phyloP scores from a whole-genome alignment of 129 eudicot species.

The Solidago caesia region DNA sequence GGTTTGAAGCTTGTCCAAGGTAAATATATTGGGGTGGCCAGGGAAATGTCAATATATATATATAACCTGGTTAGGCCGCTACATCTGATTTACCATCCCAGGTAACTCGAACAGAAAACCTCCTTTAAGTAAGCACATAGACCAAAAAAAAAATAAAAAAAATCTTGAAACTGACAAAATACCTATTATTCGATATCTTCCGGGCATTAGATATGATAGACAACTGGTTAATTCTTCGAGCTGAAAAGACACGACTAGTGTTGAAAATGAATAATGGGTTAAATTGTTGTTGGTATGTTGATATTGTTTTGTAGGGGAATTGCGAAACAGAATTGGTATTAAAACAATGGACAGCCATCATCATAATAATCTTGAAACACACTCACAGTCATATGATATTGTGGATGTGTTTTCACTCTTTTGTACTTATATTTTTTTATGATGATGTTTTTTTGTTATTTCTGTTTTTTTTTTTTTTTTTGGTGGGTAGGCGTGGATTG shows the following conservation, averaged over 20 bases:
- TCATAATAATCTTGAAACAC: neutral
- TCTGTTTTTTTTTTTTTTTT: neutral
- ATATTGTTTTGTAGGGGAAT: neutral
- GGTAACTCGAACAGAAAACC: too few relatives aligned
- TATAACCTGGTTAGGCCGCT: neutral
- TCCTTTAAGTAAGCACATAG: too few relatives aligned
- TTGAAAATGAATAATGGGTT: constrained; percentile 28
- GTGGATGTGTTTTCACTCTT: too few relatives aligned
- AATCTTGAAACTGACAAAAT: neutral
- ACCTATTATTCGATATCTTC: constrained; percentile 46
- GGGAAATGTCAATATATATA: neutral
- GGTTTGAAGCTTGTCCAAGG: too few relatives aligned
- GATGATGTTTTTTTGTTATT: neutral
- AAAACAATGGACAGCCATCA: neutral
- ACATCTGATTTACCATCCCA: too few relatives aligned
- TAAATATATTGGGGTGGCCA: too few relatives aligned
- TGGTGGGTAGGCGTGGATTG: constrained; percentile 22
- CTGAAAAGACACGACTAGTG: constrained; percentile 25
- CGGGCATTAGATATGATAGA: constrained; percentile 18
- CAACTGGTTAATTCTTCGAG: constrained; percentile 17
- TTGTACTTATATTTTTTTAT: neutral
- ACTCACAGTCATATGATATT: too few relatives aligned
- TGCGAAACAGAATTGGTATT: neutral
- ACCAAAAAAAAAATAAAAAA: too few relatives aligned
- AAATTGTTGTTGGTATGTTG: constrained; percentile 20